These are phyloP conservation scores for Citrus medica DNA, from an alignment of 345 rosid genomes.

Conservation along the genomic window DNA sequence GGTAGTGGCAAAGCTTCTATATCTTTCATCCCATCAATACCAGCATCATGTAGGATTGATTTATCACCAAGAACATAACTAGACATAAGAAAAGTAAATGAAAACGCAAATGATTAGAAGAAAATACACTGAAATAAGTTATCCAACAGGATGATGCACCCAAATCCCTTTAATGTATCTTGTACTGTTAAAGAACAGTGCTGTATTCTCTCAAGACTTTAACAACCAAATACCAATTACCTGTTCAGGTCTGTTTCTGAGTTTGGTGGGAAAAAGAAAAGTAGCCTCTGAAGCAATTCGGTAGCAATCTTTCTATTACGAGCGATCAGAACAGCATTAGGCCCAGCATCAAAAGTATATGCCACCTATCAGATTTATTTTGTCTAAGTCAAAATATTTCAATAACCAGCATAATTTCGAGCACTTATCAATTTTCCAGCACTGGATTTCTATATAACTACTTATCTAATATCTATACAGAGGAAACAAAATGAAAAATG, in stretches of 20 bases:
- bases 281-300: constrained; percentile 72
- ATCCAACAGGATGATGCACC: background rate
- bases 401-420: background rate
- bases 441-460: background rate
- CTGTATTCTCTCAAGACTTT: background rate
- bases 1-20: constrained; percentile 54
- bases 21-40: constrained; percentile 51
- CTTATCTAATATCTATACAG: background rate
- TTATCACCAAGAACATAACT: constrained; percentile 85
- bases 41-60: constrained; percentile 80
- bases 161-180: background rate
- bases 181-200: background rate
- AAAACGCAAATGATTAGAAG: background rate
- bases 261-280: constrained; percentile 79
- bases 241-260: constrained; percentile 69
- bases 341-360: constrained; percentile 96
- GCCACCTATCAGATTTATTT: constrained; percentile 61
- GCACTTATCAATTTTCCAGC: background rate
- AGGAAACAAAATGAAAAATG: background rate
- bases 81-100: background rate
- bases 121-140: background rate
- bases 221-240: constrained; percentile 26
- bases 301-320: constrained; percentile 58
- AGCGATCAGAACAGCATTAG: constrained; percentile 84
- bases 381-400: constrained; percentile 8